phyloP scores from a whole-genome alignment of 805 yeast species.

The Teunomyces tritomae region DNA sequence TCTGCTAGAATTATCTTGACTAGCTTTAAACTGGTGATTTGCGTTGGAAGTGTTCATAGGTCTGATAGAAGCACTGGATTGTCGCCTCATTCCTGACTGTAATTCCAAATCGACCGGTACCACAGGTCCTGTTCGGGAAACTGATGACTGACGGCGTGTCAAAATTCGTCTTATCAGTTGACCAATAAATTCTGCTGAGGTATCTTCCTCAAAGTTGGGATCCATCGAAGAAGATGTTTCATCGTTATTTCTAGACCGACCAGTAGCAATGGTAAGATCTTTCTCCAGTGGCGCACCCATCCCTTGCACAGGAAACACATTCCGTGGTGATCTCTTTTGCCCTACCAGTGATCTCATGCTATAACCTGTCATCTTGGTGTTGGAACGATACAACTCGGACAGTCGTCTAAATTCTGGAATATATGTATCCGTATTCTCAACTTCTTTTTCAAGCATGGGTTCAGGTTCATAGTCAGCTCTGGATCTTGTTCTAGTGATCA shows the following conservation, averaged over 20 bases:
- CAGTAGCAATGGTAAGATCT: constrained; percentile 57
- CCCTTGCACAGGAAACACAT: constrained; percentile 77
- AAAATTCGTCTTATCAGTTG: constrained; percentile 17
- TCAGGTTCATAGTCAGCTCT: constrained; percentile 7
- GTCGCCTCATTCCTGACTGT: constrained; percentile 5
- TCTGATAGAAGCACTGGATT: constrained; percentile 9
- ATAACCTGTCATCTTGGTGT: constrained; percentile 10
- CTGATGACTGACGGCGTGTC: constrained; percentile 8
- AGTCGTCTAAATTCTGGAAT: neutral
- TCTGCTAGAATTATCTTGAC: neutral
- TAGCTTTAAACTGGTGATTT: constrained; percentile 4
- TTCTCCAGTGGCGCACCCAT: constrained; percentile 65
- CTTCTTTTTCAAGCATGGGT: neutral
- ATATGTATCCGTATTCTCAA: neutral
- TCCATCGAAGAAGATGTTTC: neutral
- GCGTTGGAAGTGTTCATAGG: constrained; percentile 7
- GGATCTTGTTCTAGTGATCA: constrained; percentile 30
- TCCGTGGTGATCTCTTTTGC: constrained; percentile 54
- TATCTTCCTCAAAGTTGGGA: constrained; percentile 6
- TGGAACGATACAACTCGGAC: constrained; percentile 7
- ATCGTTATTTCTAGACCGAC: constrained; percentile 4
- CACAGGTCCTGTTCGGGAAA: neutral
- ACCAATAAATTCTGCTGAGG: constrained; percentile 21
- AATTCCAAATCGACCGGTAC: constrained; percentile 8
- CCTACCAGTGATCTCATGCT: constrained; percentile 3